phyloP scores from a whole-genome alignment of 1,284 basidiomycete genomes.

The Moesziomyces globuligerus region DNA sequence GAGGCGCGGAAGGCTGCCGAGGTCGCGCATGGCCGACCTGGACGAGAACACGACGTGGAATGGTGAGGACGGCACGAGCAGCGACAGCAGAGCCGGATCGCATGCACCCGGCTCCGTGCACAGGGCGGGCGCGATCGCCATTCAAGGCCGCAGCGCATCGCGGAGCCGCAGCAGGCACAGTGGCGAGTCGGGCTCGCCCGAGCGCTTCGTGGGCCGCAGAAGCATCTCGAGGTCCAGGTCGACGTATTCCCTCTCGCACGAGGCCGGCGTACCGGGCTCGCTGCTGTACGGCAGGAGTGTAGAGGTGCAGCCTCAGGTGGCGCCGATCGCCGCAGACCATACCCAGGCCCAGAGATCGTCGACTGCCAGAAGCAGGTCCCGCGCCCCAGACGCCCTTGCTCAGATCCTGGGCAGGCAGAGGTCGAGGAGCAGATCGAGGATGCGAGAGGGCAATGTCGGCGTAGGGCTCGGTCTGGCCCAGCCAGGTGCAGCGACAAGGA shows the following conservation, averaged over 20 bases:
- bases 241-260: slow-evolving; percentile 25
- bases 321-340: slow-evolving; percentile 18
- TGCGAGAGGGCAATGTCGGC: not conserved
- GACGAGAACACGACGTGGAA: slow-evolving; percentile 51
- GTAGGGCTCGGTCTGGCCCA: slow-evolving; percentile 1
- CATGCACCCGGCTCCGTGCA: slow-evolving; percentile 7
- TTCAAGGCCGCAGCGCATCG: slow-evolving; percentile 39
- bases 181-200: slow-evolving; percentile 31
- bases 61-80: slow-evolving; percentile 27
- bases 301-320: slow-evolving; percentile 16
- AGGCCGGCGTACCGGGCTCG: slow-evolving; percentile 4
- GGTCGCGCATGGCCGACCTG: slow-evolving; percentile 43
- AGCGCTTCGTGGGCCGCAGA: slow-evolving; percentile 18
- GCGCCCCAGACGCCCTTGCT: slow-evolving; percentile 50
- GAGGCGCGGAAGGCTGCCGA: slow-evolving; percentile 34
- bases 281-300: slow-evolving; percentile 37
- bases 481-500: not conserved
- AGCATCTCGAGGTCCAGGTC: slow-evolving; percentile 30
- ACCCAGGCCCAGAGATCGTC: slow-evolving; percentile 40
- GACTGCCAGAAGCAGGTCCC: slow-evolving; percentile 38
- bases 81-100: slow-evolving; percentile 19
- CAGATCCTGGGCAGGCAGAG: slow-evolving; percentile 42
- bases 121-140: slow-evolving; percentile 27
- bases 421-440: slow-evolving; percentile 35
- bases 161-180: slow-evolving; percentile 50